Evolutionary conservation across 768 basidiomycete species (phyloP), one percentile per base, ranked within the genome.

Genomic region (Hemileccinum impolitum): DNA sequence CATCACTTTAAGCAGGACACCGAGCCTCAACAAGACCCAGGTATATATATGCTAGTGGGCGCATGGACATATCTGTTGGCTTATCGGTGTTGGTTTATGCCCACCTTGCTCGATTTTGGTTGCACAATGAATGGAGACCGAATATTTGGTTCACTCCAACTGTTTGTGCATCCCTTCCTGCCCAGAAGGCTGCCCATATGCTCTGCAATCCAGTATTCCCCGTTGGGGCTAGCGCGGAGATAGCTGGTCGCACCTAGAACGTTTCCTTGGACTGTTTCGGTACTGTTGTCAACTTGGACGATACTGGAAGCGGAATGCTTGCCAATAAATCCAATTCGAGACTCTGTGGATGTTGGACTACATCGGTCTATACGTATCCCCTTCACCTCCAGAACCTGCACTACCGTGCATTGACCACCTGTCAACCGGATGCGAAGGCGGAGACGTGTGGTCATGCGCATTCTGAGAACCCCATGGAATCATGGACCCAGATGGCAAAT

Each of bases 351-450:
- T 34, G 39, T 38, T 37, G 45, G 44, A 55, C 49, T 68, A 69
- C 58, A 56, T 61, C 17, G 58, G 54, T 47, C 56, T 58, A 53
- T 68, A 60, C 8, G 60, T 56, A 53, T 62, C 57, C 39, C 53
- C 57, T 53, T 58, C 64, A 47, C 54, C 49, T 28, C 55, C 48
- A 38, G 66, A 54, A 18, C 60, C 52, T 40, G 64, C 43, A 25
- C 58, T 55, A 40, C 55, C 58, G 9, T 63, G 70, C 50, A 62
- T 58, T 26, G 68, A 59, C 76, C 76, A 78, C 51, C 71, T 65
- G 52, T 72, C 67, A 52, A 55, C 61, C 71, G 71, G 72, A 42
- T 60, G 51, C n/a, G 51, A 50, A 6, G 50, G 31, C 11, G 46
- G 49, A 35, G 48, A 26, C 14, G 28, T 17, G 9, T 51, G 53